Percentiles rank a stretch among this genome's conserved stretches.
Conservation (phyloP, 2,329 filamentous ascomycete genomes). For the Colletotrichum echinochloae region DNA sequence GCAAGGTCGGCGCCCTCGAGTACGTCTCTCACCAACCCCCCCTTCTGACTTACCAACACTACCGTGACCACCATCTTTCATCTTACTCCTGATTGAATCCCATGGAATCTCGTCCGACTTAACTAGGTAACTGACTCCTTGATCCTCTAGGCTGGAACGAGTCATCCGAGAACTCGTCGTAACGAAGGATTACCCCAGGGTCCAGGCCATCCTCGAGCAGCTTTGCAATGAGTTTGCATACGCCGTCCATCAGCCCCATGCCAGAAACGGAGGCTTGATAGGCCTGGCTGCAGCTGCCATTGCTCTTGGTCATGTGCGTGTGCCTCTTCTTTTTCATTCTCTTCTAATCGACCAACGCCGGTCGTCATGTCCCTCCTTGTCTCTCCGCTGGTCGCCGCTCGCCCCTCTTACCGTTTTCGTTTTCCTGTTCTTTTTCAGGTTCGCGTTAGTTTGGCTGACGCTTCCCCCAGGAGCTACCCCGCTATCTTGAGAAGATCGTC, state of each 20-base stretch:
- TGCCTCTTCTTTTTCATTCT: constrained; percentile 5
- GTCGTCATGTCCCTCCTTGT: not conserved
- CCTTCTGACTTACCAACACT: not conserved
- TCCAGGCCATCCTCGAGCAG: constrained; percentile 91
- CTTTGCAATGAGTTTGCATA: constrained; percentile 98
- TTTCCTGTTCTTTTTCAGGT: not conserved
- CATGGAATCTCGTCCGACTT: not conserved
- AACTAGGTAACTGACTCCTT: constrained; percentile 4
- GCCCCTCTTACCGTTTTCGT: not conserved
- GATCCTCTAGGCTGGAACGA: constrained; percentile 78
- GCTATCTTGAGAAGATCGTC: constrained; percentile 92
- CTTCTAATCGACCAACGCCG: not conserved
- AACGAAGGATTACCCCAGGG: constrained; percentile 80
- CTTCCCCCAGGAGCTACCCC: constrained; percentile 79
- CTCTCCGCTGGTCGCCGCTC: not conserved
- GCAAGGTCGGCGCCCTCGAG: constrained; percentile 97
- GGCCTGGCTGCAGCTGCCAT: constrained; percentile 96
- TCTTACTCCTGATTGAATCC: not conserved
- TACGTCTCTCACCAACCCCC: constrained; percentile 61
- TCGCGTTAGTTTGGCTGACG: not conserved
- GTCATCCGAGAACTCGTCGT: constrained; percentile 87
- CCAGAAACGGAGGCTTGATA: constrained; percentile 94
- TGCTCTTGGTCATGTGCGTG: constrained; percentile 86
- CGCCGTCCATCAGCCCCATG: constrained; percentile 95
- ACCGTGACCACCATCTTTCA: not conserved